Base-by-base conservation (phyloP, 441 rosid genomes). In the Bocquillonia castaneifolia region DNA sequence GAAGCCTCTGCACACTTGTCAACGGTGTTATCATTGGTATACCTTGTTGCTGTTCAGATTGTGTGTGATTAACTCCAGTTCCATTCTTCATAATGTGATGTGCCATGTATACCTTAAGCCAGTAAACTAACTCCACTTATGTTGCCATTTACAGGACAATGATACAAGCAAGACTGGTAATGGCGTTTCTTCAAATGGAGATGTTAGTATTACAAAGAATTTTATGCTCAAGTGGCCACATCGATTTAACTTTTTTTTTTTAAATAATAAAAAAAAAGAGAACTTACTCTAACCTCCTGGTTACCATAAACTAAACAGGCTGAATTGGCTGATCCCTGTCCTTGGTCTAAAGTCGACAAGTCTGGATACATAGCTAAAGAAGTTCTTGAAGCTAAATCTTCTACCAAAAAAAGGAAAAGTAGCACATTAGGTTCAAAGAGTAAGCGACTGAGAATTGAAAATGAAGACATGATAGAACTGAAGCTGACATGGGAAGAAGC, bases 401-500 rank as follows among this genome's bases (percentile, higher is more conserved):
- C 81, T n/a, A 69, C 77, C 63, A 81, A 81, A 77, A 95, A 89
- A 83, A 86, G 90, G 79, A 91, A 88, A 82, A 95, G 81, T 76
- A 84, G 85, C 81, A 78, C 79, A 44, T 66, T 81, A 69, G 90
- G 86, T 76, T 85, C 88, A 34, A 95, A 83, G 81, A 88, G 86
- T 72, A 95, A 92, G 81, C 96, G 94, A 52, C 85, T 81, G 53
- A 89, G 85, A 79, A 72, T 87, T 73, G 97, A 92, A 40, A 86
- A 80, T 74, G 97, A 87, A 79, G 96, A 91, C 66, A 69, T 77
- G 84, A 84, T 75, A 72, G 91, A 89, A 82, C 79, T 96, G 72
- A 87, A 86, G 83, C 66, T 96, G 76, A 89, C 97, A 40, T 88
- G 97, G 93, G 96, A 91, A 85, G 97, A 91, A 84, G 97, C 97